phyloP scores from a whole-genome alignment of 768 basidiomycete species.

The Naganishia vishniacii region DNA sequence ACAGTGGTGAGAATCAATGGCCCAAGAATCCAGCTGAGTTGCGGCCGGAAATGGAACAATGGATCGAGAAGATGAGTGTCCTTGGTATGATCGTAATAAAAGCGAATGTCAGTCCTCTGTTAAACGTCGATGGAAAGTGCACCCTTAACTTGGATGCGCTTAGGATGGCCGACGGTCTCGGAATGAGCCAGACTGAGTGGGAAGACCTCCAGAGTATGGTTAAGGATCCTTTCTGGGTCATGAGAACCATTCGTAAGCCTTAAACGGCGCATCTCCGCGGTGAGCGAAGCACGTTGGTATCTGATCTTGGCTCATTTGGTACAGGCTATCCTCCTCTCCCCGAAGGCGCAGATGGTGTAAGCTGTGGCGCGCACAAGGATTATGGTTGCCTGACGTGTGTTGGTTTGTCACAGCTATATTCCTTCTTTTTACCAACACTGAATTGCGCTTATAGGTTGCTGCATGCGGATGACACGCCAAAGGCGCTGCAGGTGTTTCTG shows the following conservation, averaged over 20 bases:
- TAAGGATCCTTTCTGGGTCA: conserved; percentile 81
- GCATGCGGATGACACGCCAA: conserved; percentile 71
- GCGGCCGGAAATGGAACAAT: conserved; percentile 61
- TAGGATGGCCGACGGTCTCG: conserved; percentile 77
- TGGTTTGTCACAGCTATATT: too few relatives aligned
- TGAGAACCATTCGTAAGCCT: conserved; percentile 68
- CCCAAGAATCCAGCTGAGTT: conserved; percentile 59
- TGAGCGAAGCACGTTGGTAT: too few relatives aligned
- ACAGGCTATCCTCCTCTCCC: conserved; percentile 79
- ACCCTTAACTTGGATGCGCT: too few relatives aligned
- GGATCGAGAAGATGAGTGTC: conserved; percentile 79
- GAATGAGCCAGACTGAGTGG: conserved; percentile 68
- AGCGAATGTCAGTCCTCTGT: conserved; percentile 57
- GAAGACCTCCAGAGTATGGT: conserved; percentile 61
- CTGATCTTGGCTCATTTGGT: too few relatives aligned
- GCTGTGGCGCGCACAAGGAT: conserved; percentile 83
- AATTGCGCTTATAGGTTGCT: too few relatives aligned
- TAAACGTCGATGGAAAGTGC: too few relatives aligned
- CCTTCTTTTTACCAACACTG: too few relatives aligned
- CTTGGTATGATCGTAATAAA: conserved; percentile 78
- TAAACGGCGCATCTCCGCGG: neutral
- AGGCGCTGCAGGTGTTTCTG: conserved; percentile 76
- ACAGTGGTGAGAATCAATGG: conserved; percentile 63
- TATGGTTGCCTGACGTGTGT: conserved; percentile 83
- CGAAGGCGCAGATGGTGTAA: conserved; percentile 69